phyloP scores from a whole-genome alignment of 176 grass and related monocot species.

The Thinopyrum elongatum region DNA sequence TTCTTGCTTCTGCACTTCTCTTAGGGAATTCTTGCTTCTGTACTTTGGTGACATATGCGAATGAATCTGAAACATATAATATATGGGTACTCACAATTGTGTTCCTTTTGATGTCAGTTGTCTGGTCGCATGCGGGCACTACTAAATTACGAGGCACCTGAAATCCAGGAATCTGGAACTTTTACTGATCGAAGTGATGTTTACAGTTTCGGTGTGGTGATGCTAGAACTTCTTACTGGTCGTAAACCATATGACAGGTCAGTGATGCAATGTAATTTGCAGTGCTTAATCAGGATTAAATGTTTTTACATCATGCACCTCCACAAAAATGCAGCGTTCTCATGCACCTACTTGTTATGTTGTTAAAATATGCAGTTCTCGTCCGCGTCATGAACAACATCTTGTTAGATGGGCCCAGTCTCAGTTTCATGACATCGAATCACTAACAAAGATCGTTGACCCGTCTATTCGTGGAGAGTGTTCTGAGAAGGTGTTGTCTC shows the following conservation, averaged over 20 bases:
- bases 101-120: constrained; percentile 46
- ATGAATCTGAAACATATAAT: constrained; percentile 15
- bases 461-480: constrained; percentile 53
- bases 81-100: constrained; percentile 26
- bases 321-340: constrained; percentile 2
- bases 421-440: constrained; percentile 84
- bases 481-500: constrained; percentile 57
- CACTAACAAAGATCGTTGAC: constrained; percentile 72
- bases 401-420: constrained; percentile 78
- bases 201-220: constrained; percentile 89
- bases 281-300: constrained; percentile 9
- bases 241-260: constrained; percentile 85
- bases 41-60: background rate
- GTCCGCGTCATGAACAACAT: constrained; percentile 57
- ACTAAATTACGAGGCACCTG: constrained; percentile 75
- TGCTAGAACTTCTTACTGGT: constrained; percentile 89
- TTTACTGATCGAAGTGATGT: constrained; percentile 66
- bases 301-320: constrained; percentile 18
- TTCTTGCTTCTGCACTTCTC: background rate
- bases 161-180: constrained; percentile 57
- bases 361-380: constrained; percentile 52
- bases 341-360: background rate
- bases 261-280: constrained; percentile 19
- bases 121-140: constrained; percentile 53
- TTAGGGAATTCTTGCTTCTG: constrained; percentile 6